Conservation (phyloP, 208 protist genomes). For the Phytomonas sp. region DNA sequence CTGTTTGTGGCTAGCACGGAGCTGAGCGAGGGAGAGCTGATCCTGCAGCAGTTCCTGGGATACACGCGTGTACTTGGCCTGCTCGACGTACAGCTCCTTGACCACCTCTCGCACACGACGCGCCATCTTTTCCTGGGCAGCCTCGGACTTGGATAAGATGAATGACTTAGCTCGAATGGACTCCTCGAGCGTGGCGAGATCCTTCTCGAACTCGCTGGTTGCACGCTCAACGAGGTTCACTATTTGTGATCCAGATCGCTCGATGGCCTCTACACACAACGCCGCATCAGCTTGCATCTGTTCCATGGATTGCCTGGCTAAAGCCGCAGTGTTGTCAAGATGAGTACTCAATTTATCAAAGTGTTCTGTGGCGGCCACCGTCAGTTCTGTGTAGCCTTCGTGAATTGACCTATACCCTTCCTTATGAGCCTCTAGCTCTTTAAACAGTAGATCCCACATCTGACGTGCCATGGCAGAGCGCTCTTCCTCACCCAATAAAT, state of each 20-base stretch:
- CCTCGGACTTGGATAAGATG: conserved; percentile 30
- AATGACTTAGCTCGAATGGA: conserved; percentile 30
- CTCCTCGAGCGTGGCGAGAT: conserved; percentile 20
- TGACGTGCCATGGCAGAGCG: conserved; percentile 14
- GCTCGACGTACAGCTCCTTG: conserved; percentile 67
- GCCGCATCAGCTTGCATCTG: conserved; percentile 28
- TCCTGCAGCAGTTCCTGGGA: conserved; percentile 51
- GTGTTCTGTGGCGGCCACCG: conserved; percentile 6
- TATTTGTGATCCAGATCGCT: conserved; percentile 16
- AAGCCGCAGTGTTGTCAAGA: conserved; percentile 13
- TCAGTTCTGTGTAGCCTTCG: conserved; percentile 13
- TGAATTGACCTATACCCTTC: conserved; percentile 16
- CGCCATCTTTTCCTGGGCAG: conserved; percentile 51
- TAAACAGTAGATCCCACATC: conserved; percentile 53
- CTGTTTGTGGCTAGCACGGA: conserved; percentile 50
- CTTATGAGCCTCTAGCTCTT: conserved; percentile 38
- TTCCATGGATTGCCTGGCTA: conserved; percentile 13
- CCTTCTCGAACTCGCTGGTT: conserved; percentile 19
- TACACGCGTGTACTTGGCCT: conserved; percentile 53
- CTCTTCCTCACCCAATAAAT: too few relatives aligned
- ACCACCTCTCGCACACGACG: conserved; percentile 66
- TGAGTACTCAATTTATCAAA: background rate
- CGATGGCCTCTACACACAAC: conserved; percentile 28
- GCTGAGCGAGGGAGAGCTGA: conserved; percentile 38
- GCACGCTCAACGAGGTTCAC: conserved; percentile 22